Evolutionary conservation across 495 filamentous ascomycete species (phyloP).

Genomic region (Tuber borchii): DNA sequence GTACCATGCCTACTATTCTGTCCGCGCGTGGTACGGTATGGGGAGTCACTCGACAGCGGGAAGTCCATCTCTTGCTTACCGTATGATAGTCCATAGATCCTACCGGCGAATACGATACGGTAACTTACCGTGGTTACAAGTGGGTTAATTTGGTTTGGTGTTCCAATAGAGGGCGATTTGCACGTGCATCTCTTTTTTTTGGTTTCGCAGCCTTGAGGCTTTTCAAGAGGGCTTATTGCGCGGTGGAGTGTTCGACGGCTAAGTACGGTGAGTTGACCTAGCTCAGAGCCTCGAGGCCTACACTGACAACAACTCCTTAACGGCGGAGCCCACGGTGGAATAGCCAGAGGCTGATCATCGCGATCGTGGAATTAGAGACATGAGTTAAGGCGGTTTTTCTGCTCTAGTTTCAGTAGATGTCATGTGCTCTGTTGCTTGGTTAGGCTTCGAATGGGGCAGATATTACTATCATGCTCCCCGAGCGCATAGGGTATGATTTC

Average conservation of each 20-base stretch:
- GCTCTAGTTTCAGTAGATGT: neutral
- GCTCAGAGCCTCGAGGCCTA: neutral
- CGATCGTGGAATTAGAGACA: neutral
- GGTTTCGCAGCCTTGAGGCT: neutral
- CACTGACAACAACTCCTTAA: neutral
- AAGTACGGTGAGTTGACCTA: neutral
- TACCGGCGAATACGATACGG: neutral
- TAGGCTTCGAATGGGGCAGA: neutral
- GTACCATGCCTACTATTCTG: neutral
- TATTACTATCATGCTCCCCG: neutral
- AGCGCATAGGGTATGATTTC: neutral
- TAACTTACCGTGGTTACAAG: neutral
- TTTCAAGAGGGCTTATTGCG: neutral
- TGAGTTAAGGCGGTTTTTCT: neutral
- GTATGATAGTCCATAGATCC: neutral
- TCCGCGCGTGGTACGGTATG: neutral
- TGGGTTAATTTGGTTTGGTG: neutral
- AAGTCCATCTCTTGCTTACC: neutral
- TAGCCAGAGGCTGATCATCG: neutral
- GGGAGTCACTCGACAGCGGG: neutral
- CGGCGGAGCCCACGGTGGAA: neutral
- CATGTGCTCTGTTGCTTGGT: neutral
- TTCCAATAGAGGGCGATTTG: neutral
- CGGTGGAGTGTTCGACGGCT: neutral
- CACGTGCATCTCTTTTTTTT: neutral